These are phyloP conservation scores for Lentinula aciculospora DNA, from an alignment of 768 basidiomycete genomes.

Conservation along the genomic window DNA sequence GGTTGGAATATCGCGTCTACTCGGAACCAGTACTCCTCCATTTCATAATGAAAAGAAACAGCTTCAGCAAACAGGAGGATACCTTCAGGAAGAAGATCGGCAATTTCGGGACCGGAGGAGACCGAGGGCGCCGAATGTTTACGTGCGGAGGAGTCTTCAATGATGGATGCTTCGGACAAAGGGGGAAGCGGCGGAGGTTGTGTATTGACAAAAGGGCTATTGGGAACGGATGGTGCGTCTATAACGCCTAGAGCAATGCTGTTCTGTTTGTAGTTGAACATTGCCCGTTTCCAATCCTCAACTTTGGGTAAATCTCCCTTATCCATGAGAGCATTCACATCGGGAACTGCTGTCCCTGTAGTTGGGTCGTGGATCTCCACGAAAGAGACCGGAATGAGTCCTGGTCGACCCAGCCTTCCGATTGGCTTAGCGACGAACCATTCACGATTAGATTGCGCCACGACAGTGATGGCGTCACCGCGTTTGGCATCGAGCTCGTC, in stretches of 20 bases:
- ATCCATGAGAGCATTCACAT: slow-evolving; percentile 77
- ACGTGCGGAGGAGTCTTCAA: slow-evolving; percentile 22
- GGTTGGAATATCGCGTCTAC: slow-evolving; percentile 88
- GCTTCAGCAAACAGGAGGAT: slow-evolving; percentile 84
- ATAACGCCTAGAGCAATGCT: slow-evolving; percentile 93
- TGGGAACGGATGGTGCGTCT: slow-evolving; percentile 49
- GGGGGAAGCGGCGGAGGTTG: slow-evolving; percentile 15
- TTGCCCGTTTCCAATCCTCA: slow-evolving; percentile 98
- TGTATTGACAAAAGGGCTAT: slow-evolving; percentile 32
- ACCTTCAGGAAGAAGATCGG: slow-evolving; percentile 67
- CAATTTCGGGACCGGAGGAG: slow-evolving; percentile 32
- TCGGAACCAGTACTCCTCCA: slow-evolving; percentile 97
- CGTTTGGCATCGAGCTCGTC: slow-evolving; percentile 95
- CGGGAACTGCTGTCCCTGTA: slow-evolving; percentile 72
- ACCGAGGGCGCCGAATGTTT: slow-evolving; percentile 14
- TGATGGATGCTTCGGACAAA: slow-evolving; percentile 14
- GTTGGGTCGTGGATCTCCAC: slow-evolving; percentile 94
- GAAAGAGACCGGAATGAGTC: slow-evolving; percentile 94
- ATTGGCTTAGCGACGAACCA: slow-evolving; percentile 99
- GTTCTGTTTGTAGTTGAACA: slow-evolving; percentile 93
- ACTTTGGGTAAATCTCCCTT: slow-evolving; percentile 87
- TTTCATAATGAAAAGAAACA: slow-evolving; percentile 95
- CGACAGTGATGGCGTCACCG: slow-evolving; percentile 93
- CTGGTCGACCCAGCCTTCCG: slow-evolving; percentile 89
- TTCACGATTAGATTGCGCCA: slow-evolving; percentile 99